phyloP scores from a whole-genome alignment of 495 filamentous ascomycete species.

The Podospora appendiculata region DNA sequence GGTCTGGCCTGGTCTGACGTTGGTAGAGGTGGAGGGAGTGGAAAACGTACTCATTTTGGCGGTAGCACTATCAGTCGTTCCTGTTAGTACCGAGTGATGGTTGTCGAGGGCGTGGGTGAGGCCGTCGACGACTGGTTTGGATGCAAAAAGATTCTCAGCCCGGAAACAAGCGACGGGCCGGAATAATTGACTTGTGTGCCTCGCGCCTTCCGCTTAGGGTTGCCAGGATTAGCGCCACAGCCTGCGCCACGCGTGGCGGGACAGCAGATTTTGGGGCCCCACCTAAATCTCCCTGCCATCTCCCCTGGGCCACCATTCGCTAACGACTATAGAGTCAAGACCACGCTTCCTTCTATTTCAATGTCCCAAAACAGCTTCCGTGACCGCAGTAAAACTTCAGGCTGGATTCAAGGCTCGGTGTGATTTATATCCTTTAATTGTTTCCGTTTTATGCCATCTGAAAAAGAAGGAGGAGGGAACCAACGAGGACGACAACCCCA shows the following conservation, averaged over 20 bases:
- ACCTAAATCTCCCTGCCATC: no score
- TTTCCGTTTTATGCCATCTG: no score
- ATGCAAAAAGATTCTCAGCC: slow-evolving; percentile 22
- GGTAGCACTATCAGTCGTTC: slow-evolving; percentile 16
- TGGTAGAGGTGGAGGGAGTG: slow-evolving; percentile 1
- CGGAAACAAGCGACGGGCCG: slow-evolving; percentile 15
- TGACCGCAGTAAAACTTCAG: no score
- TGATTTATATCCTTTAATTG: no score
- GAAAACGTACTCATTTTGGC: slow-evolving; percentile 37
- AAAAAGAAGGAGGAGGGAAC: no score
- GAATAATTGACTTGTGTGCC: slow-evolving; percentile 11
- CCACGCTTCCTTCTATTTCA: neutral
- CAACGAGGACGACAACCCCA: no score
- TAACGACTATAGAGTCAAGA: no score
- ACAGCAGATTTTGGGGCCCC: no score
- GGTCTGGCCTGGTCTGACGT: neutral
- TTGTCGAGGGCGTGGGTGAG: neutral
- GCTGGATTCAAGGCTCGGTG: no score
- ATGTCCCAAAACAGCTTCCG: neutral
- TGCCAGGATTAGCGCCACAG: slow-evolving; percentile 7
- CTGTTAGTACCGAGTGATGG: slow-evolving; percentile 10
- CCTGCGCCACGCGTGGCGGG: neutral
- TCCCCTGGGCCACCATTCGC: no score
- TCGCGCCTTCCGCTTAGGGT: slow-evolving; percentile 21
- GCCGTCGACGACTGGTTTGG: neutral